Conservation (phyloP, 257 asterid genomes). For the Cruciata laevipes region DNA sequence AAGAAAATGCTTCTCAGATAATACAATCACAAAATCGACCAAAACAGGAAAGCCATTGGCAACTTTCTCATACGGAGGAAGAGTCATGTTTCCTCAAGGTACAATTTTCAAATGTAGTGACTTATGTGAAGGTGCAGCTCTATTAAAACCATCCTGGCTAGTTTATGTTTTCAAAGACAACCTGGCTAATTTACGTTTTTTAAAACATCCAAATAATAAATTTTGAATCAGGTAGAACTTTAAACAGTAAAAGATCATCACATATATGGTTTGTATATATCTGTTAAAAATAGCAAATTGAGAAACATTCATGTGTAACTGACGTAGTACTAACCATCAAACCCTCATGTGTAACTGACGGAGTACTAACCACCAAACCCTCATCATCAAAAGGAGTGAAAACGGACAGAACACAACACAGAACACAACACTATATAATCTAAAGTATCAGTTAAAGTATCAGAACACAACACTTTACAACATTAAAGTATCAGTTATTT, state of each 20-base stretch:
- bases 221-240: neutral
- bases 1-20: neutral
- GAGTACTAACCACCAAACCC: neutral
- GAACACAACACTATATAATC: too few species aligned
- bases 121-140: neutral
- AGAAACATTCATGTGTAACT: too few species aligned
- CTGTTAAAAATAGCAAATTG: too few species aligned
- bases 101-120: too few species aligned
- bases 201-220: neutral
- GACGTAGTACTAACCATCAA: neutral
- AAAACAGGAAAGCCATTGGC: neutral
- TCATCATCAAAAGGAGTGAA: neutral
- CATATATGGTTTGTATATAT: neutral
- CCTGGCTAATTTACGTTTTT: neutral
- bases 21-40: neutral
- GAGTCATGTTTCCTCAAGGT: neutral
- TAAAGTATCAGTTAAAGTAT: too few species aligned
- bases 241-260: neutral
- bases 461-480: too few species aligned
- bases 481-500: too few species aligned
- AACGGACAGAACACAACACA: neutral
- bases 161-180: neutral
- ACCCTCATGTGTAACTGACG: too few species aligned
- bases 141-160: neutral
- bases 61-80: neutral